Evolutionary conservation across 352 stramenopile species (phyloP), one percentile per base, ranked within the genome.

Genomic region (Phytophthora citrophthora): DNA sequence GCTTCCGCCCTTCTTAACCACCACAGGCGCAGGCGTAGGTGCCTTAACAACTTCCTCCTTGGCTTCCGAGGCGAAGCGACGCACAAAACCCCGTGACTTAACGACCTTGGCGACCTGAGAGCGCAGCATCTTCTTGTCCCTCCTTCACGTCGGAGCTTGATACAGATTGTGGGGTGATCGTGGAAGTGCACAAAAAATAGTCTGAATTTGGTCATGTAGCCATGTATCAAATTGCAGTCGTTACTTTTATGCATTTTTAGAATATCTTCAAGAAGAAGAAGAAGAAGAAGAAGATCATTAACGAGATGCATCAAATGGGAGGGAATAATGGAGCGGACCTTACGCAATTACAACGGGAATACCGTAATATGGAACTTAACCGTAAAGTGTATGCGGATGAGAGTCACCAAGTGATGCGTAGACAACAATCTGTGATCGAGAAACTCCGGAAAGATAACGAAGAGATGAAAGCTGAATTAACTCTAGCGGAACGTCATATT

Each of bases 291-390:
- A 39, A 9, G 36, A 41, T 23, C 18, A 27, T 15, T 20, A 50
- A 8, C 0, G 60, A 50, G 41, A 64, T 73, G 66, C 61, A 74
- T 39, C 43, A 48, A 54, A 75, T 39, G 2, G 53, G 64, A 46
- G 54, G 76, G 36, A 81, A 79, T 45, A 79, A 78, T 71, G 64
- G 68, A 10, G 63, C 52, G 20, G 55, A 98, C 72, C 79, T 98
- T 45, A 83, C 88, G 69, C 89, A 97, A 70, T 84, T 99, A 44
- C 95, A 98, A 76, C 83, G 92, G 32, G 94, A 98, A 75, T 98
- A 98, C 65, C 88, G 93, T 50, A 97, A 98, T 62, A 99, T 99
- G 96, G 94, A 99, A 79, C 79, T 97, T n/a, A 98, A 99, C 77
- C 90, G 95, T 59, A 93, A 97, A 43, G 96, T 93, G 41, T 96